Percentiles rank a stretch among this genome's conserved stretches.
phyloP scores from a whole-genome alignment of 2,329 filamentous ascomycete species.

The Aureobasidium namibiae region DNA sequence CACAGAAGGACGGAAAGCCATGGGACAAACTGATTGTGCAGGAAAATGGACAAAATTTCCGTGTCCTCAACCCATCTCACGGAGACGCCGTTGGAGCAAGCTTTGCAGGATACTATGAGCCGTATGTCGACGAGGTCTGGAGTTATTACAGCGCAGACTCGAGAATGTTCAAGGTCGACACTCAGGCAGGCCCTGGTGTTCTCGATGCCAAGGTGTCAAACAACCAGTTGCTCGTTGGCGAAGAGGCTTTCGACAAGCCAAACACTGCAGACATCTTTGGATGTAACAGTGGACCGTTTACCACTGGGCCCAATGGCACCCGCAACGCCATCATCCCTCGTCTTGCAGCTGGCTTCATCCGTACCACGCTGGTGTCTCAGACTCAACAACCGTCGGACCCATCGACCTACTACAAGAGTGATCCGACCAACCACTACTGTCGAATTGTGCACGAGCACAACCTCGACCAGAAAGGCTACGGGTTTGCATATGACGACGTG shows the following conservation, averaged over 20 bases:
- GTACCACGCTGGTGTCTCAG: constrained; percentile 55
- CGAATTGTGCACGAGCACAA: constrained; percentile 51
- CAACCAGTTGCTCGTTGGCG: constrained; percentile 37
- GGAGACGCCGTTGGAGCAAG: constrained; percentile 39
- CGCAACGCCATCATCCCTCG: constrained; percentile 60
- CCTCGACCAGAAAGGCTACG: constrained; percentile 48
- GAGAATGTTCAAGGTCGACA: constrained; percentile 46
- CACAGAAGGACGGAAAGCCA: constrained; percentile 46
- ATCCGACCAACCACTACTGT: constrained; percentile 46
- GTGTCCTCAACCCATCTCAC: constrained; percentile 40
- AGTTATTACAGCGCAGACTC: constrained; percentile 30
- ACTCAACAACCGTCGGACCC: constrained; percentile 31
- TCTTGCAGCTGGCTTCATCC: constrained; percentile 69
- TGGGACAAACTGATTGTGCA: constrained; percentile 56
- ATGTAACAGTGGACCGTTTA: constrained; percentile 58
- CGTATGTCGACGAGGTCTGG: constrained; percentile 47
- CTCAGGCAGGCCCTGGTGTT: constrained; percentile 52
- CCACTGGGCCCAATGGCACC: constrained; percentile 33
- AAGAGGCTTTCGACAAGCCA: constrained; percentile 48
- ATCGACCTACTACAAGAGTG: constrained; percentile 25
- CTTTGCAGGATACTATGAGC: constrained; percentile 47
- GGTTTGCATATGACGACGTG: constrained; percentile 60
- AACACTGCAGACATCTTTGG: constrained; percentile 57
- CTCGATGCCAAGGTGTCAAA: constrained; percentile 42
- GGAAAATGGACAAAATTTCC: constrained; percentile 30